Percentiles rank a stretch among this genome's conserved stretches.
phyloP scores from a whole-genome alignment of 2,329 filamentous ascomycete genomes.

The Calonectria naviculata region DNA sequence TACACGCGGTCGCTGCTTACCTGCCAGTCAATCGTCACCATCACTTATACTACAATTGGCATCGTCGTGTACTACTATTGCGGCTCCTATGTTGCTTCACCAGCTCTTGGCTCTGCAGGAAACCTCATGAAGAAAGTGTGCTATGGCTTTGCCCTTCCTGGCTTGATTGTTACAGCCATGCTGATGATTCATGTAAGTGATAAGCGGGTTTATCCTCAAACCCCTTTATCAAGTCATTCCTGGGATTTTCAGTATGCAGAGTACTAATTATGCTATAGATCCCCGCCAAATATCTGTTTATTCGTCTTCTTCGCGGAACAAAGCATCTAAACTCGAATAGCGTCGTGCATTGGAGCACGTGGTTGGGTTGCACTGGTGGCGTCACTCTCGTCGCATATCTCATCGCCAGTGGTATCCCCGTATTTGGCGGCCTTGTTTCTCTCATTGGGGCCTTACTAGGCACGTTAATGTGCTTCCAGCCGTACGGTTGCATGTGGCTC shows the following conservation, averaged over 20 bases:
- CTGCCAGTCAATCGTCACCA: constrained; percentile 40
- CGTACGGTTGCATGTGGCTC: constrained; percentile 36
- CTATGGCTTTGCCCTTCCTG: constrained; percentile 51
- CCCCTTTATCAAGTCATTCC: background rate
- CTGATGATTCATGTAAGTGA: constrained; percentile 35
- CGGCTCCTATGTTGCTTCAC: constrained; percentile 58
- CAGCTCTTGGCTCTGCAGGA: constrained; percentile 58
- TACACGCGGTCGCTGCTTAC: constrained; percentile 41
- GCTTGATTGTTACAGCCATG: constrained; percentile 41
- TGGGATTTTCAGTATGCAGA: too few species aligned
- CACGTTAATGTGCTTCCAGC: constrained; percentile 38
- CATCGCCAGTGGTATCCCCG: constrained; percentile 34
- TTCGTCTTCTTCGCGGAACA: background rate
- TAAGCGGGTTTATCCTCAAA: background rate
- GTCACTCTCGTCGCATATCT: constrained; percentile 32
- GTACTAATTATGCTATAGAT: background rate
- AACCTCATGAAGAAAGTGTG: constrained; percentile 53
- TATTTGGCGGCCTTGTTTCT: constrained; percentile 30
- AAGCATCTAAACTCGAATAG: constrained; percentile 8
- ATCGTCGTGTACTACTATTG: constrained; percentile 58
- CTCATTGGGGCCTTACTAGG: constrained; percentile 39
- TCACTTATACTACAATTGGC: constrained; percentile 48
- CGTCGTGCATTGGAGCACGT: background rate
- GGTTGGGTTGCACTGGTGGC: constrained; percentile 26
- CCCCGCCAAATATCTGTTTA: constrained; percentile 4